phyloP scores from a whole-genome alignment of 257 asterid genomes.

The Solanum etuberosum region DNA sequence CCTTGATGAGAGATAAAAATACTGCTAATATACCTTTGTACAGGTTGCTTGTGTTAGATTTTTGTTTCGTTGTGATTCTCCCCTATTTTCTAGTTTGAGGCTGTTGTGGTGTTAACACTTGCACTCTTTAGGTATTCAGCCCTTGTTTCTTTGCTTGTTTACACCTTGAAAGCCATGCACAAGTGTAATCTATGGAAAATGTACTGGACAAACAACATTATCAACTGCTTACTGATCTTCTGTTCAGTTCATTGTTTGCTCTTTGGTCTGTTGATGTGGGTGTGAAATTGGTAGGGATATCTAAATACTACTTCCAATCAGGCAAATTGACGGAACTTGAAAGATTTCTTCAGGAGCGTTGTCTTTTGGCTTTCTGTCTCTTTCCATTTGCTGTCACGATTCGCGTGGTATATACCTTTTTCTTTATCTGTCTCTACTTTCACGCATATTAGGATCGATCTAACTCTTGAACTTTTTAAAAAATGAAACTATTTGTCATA shows the following conservation, averaged over 20 bases:
- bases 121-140: conserved; percentile 1
- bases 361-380: neutral
- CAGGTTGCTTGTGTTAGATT: conserved; percentile 22
- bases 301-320: neutral
- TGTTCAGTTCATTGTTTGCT: neutral
- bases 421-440: neutral
- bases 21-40: conserved; percentile 35
- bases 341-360: neutral
- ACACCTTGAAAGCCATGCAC: conserved; percentile 7
- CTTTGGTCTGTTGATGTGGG: neutral
- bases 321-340: neutral
- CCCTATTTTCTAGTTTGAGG: neutral
- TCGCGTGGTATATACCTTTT: too few relatives aligned
- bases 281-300: neutral
- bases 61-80: neutral
- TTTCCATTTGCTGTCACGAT: neutral
- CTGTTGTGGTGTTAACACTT: conserved; percentile 16
- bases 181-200: conserved; percentile 38
- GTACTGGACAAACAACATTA: neutral
- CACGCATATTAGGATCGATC: neutral
- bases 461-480: neutral
- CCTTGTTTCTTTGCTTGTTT: conserved; percentile 9
- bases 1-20: neutral
- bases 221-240: neutral
- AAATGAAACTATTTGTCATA: too few relatives aligned